A percentile compares a stretch with the other conserved stretches of the same genome.
Evolutionary conservation across 177 flowering plant species (phyloP).

Genomic region (Vitis hybrid): DNA sequence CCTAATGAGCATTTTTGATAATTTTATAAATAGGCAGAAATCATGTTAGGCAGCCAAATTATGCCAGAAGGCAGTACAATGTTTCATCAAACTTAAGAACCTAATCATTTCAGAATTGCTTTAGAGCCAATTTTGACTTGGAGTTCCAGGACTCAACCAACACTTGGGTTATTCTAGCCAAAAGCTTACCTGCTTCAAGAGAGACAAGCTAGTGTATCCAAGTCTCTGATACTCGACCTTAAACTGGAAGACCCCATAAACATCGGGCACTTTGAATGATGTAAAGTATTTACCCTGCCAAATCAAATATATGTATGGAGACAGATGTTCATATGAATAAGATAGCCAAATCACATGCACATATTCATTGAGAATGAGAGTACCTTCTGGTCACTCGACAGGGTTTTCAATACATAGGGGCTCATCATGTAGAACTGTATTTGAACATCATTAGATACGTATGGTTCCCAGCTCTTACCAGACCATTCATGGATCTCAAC

Average conservation of each 20-base stretch:
- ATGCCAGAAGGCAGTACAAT: too few relatives aligned
- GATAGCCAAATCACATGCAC: background rate
- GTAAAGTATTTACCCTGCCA: slow-evolving; percentile 72
- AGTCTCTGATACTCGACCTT: slow-evolving; percentile 94
- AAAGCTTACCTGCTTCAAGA: slow-evolving; percentile 80
- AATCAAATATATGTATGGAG: slow-evolving; percentile 10
- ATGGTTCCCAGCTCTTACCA: slow-evolving; percentile 91
- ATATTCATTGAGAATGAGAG: background rate
- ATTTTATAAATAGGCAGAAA: too few relatives aligned
- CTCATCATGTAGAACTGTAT: slow-evolving; percentile 99
- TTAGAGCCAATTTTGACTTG: too few relatives aligned
- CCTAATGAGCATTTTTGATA: too few relatives aligned
- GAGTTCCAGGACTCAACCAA: too few relatives aligned
- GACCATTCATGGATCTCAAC: slow-evolving; percentile 97
- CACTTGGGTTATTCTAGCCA: background rate
- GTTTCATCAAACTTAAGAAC: too few relatives aligned
- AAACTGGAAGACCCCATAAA: slow-evolving; percentile 97
- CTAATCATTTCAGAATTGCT: too few relatives aligned
- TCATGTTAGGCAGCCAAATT: too few relatives aligned
- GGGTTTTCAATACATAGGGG: slow-evolving; percentile 86
- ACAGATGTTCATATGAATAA: background rate
- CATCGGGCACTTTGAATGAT: slow-evolving; percentile 94
- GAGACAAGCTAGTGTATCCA: slow-evolving; percentile 82
- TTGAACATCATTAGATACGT: slow-evolving; percentile 89
- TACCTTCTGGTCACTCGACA: slow-evolving; percentile 80